A percentile compares a stretch with the other conserved stretches of the same genome.
Evolutionary conservation across 1,139 yeast species (phyloP).

Genomic region (Yamadazyma buinensis): DNA sequence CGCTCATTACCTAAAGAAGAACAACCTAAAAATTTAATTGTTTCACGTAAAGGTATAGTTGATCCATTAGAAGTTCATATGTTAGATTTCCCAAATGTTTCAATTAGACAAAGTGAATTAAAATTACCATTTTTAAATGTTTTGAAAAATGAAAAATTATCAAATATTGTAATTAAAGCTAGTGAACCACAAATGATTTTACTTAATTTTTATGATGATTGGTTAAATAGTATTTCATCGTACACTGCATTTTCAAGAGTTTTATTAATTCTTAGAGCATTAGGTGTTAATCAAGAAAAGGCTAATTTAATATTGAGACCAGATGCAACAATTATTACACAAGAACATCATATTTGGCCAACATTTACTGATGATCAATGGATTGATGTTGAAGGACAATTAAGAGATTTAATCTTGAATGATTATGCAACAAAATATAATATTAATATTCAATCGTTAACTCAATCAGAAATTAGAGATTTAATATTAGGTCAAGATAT

Average conservation of each 20-base stretch:
- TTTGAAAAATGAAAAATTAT: slow-evolving; percentile 74
- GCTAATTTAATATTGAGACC: slow-evolving; percentile 76
- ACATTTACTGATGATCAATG: slow-evolving; percentile 83
- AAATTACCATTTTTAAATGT: slow-evolving; percentile 89
- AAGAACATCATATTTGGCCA: slow-evolving; percentile 92
- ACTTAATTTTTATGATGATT: slow-evolving; percentile 90
- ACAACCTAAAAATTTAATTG: slow-evolving; percentile 90
- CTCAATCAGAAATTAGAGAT: slow-evolving; percentile 92
- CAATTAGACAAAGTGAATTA: slow-evolving; percentile 86
- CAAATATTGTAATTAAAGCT: slow-evolving; percentile 78
- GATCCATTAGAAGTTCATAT: slow-evolving; percentile 97
- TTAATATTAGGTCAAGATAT: slow-evolving; percentile 93
- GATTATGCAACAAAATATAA: slow-evolving; percentile 86
- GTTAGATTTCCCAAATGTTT: slow-evolving; percentile 92
- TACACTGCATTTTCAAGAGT: slow-evolving; percentile 93
- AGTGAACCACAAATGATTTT: slow-evolving; percentile 91
- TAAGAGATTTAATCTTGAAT: slow-evolving; percentile 80
- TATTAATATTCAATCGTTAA: slow-evolving; percentile 80
- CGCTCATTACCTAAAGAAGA: slow-evolving; percentile 90
- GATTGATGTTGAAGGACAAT: slow-evolving; percentile 82
- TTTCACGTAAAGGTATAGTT: slow-evolving; percentile 83
- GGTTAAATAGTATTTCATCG: slow-evolving; percentile 80
- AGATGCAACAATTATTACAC: slow-evolving; percentile 63
- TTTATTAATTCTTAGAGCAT: slow-evolving; percentile 72
- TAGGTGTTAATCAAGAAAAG: slow-evolving; percentile 73